Base-by-base conservation (phyloP, 352 stramenopile species). In the Pythium vanterpoolii region DNA sequence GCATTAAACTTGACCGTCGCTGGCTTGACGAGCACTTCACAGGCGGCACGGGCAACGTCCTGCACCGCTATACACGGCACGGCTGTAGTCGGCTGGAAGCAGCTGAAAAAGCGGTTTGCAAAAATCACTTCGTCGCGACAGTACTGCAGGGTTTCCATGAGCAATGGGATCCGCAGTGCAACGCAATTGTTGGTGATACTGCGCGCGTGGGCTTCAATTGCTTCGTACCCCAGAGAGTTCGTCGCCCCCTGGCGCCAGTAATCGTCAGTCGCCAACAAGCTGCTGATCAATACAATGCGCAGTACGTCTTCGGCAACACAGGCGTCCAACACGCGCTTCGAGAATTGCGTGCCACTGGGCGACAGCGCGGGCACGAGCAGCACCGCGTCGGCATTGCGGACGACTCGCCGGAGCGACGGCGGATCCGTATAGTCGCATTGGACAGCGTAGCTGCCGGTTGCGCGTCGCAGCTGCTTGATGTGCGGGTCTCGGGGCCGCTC, bases 101-200 rank as follows among this genome's bases (percentile, higher is more conserved):
- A 86, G 23, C 77, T 70, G 14, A 83, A 51, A 19, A 90, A 76
- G 27, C 79, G 79, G 24, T 74, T 79, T 4, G 77, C 80, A 39
- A 84, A 93, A 28, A 90, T 60, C 33, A 93, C 70, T 53, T 92
- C 83, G 33, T 90, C 80, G 21, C 78, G 83, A 50, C 80, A 90
- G 50, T 88, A 85, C 13, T 90, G 63, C 30, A 90, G 63, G 24
- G 78, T 86, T 59, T 93, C 83, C 83, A 93, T 90, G 39, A 90
- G 65, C 24, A 90, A 48, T 21, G 83, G 83, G 50, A 90, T 76
- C 2, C 83, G 77, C 18, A 93, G 63, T 45, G 66, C 76, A 26
- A 93, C 72, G 64, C 67, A 82, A 34, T 86, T 82, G 14, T 57
- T 55, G 3, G 79, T 60, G 9, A 69, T 24, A 21, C 38, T 66